These are phyloP conservation scores for Hygrocybe punicea DNA, from an alignment of 768 basidiomycete genomes.

Conservation along the genomic window DNA sequence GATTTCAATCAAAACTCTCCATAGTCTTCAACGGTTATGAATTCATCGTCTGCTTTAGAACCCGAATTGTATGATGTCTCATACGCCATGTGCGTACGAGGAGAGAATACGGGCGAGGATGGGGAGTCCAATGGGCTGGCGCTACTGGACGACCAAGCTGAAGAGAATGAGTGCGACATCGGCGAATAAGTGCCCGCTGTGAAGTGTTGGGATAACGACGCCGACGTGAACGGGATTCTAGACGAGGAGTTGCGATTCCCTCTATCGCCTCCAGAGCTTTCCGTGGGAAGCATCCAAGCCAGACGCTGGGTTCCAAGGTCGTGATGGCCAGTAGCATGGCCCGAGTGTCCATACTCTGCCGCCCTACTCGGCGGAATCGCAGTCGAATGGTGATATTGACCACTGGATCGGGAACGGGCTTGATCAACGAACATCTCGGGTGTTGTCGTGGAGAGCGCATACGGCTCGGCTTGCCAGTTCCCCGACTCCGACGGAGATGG, in stretches of 20 bases:
- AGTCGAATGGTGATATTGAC: constrained; percentile 35
- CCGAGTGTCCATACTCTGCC: constrained; percentile 11
- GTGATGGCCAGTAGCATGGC: not conserved
- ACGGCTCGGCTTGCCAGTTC: constrained; percentile 41
- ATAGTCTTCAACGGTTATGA: constrained; percentile 42
- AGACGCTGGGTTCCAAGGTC: constrained; percentile 32
- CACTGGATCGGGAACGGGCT: constrained; percentile 36
- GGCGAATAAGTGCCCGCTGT: constrained; percentile 32
- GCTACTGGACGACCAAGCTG: constrained; percentile 40
- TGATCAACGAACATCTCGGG: constrained; percentile 34
- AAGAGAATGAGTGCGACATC: constrained; percentile 36
- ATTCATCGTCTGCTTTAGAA: constrained; percentile 44
- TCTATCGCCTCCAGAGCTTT: constrained; percentile 30
- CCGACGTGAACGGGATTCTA: constrained; percentile 33
- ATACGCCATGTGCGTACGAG: constrained; percentile 28
- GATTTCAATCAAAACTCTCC: constrained; percentile 31
- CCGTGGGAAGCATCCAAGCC: constrained; percentile 38
- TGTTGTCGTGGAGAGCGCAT: constrained; percentile 22
- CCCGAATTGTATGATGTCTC: constrained; percentile 33
- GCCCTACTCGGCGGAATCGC: constrained; percentile 30
- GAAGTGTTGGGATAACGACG: constrained; percentile 20
- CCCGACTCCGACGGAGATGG: constrained; percentile 34
- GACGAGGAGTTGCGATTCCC: constrained; percentile 33
- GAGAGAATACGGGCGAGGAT: constrained; percentile 28
- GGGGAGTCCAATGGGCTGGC: constrained; percentile 32